Evolutionary conservation across 768 basidiomycete species (phyloP).

Genomic region (Lentinus tigrinus): DNA sequence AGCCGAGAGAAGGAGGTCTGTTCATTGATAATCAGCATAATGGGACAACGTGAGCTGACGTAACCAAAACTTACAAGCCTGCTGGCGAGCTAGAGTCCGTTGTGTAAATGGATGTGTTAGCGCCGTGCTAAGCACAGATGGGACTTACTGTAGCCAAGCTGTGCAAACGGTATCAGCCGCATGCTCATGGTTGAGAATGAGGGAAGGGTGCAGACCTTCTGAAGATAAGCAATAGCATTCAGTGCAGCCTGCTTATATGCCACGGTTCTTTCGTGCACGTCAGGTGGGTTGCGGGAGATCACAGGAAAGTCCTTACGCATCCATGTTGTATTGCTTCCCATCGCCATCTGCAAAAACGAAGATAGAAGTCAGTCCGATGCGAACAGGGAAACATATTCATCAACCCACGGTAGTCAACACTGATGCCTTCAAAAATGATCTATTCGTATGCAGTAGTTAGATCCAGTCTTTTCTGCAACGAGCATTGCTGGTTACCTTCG

Average conservation of each 20-base stretch:
- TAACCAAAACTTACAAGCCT: constrained; percentile 57
- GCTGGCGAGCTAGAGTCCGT: constrained; percentile 59
- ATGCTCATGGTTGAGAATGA: background rate
- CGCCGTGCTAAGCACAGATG: background rate
- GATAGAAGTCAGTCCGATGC: background rate
- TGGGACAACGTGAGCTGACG: background rate
- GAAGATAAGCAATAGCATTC: constrained; percentile 71
- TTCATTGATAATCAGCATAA: no score
- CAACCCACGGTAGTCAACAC: constrained; percentile 64
- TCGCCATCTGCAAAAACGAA: constrained; percentile 50
- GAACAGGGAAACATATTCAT: no score
- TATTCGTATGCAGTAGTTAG: constrained; percentile 24
- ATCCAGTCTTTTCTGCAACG: background rate
- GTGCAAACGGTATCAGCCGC: background rate
- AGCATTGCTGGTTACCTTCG: constrained; percentile 43
- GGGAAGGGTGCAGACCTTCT: constrained; percentile 49
- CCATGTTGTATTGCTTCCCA: constrained; percentile 77
- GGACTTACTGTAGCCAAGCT: constrained; percentile 71
- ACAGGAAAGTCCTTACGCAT: constrained; percentile 45
- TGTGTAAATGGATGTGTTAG: background rate
- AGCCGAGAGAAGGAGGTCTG: constrained; percentile 66
- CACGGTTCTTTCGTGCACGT: constrained; percentile 46
- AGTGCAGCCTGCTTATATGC: constrained; percentile 81
- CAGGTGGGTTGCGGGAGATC: background rate
- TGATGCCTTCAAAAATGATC: constrained; percentile 75